Evolutionary conservation across 768 basidiomycete genomes (phyloP).

Genomic region (Fomitopsis pulvina): DNA sequence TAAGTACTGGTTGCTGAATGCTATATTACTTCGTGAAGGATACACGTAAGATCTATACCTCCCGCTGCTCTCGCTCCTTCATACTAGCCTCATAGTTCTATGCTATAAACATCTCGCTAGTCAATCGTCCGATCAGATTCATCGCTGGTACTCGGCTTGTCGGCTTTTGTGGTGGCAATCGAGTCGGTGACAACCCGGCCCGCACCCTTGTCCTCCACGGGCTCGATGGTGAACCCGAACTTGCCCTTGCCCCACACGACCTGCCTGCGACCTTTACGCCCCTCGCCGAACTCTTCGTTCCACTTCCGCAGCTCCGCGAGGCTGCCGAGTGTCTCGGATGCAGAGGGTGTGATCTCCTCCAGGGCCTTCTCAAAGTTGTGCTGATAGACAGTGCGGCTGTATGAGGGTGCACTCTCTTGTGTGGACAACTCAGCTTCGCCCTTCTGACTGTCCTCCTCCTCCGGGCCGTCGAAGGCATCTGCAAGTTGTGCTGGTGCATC

Average conservation of each 20-base stretch:
- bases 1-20: not conserved
- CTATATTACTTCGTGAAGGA: not conserved
- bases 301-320: slow-evolving; percentile 75
- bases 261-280: slow-evolving; percentile 54
- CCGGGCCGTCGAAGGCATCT: not conserved
- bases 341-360: slow-evolving; percentile 85
- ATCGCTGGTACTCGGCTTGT: not conserved
- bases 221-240: slow-evolving; percentile 74
- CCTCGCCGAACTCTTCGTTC: slow-evolving; percentile 95
- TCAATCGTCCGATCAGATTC: not conserved
- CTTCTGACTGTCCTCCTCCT: not conserved
- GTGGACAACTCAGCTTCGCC: slow-evolving; percentile 2
- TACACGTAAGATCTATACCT: not conserved
- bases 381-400: slow-evolving; percentile 35
- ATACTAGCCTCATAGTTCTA: not conserved
- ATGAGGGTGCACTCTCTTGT: not conserved
- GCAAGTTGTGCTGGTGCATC: not conserved
- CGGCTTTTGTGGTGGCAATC: not conserved
- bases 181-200: slow-evolving; percentile 33
- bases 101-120: not conserved
- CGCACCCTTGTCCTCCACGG: slow-evolving; percentile 30
- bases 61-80: not conserved
- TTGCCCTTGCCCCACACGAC: slow-evolving; percentile 83
- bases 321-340: slow-evolving; percentile 74
- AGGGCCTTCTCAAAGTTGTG: slow-evolving; percentile 81